Evolutionary conservation across 768 basidiomycete species (phyloP).

Genomic region (Austroboletus eburneus): DNA sequence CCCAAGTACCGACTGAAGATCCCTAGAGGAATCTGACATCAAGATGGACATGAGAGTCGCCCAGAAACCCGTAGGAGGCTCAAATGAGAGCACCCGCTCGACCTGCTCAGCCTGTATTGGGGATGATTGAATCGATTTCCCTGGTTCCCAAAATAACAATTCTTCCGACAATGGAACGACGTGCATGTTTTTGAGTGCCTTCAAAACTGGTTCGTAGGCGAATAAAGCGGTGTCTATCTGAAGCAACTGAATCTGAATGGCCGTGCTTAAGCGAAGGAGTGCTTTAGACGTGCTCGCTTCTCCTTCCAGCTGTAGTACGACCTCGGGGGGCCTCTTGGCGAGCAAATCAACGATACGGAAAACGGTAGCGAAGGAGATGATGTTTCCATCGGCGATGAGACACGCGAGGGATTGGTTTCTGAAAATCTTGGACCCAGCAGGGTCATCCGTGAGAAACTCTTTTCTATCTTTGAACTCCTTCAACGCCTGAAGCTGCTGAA

Average conservation of each 20-base stretch:
- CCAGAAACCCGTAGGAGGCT: constrained; percentile 40
- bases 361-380: constrained; percentile 53
- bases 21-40: constrained; percentile 27
- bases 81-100: constrained; percentile 24
- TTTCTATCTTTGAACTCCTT: constrained; percentile 34
- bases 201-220: constrained; percentile 59
- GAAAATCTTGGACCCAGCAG: constrained; percentile 35
- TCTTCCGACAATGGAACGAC: constrained; percentile 49
- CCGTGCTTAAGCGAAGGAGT: constrained; percentile 38
- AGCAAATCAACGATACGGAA: constrained; percentile 53
- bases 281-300: constrained; percentile 36
- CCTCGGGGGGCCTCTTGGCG: constrained; percentile 40
- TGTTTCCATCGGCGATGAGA: constrained; percentile 44
- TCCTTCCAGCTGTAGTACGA: constrained; percentile 56
- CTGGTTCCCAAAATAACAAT: constrained; percentile 50
- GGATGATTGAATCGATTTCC: constrained; percentile 9
- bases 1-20: constrained; percentile 39
- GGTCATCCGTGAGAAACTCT: constrained; percentile 35
- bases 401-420: constrained; percentile 55
- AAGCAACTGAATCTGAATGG: constrained; percentile 37
- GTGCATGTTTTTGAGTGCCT: constrained; percentile 47
- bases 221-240: constrained; percentile 64
- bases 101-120: constrained; percentile 10
- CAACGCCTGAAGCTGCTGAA: constrained; percentile 33
- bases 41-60: constrained; percentile 23